These are phyloP conservation scores for Diplodia intermedia DNA, from an alignment of 2,329 filamentous ascomycete species.

Conservation along the genomic window DNA sequence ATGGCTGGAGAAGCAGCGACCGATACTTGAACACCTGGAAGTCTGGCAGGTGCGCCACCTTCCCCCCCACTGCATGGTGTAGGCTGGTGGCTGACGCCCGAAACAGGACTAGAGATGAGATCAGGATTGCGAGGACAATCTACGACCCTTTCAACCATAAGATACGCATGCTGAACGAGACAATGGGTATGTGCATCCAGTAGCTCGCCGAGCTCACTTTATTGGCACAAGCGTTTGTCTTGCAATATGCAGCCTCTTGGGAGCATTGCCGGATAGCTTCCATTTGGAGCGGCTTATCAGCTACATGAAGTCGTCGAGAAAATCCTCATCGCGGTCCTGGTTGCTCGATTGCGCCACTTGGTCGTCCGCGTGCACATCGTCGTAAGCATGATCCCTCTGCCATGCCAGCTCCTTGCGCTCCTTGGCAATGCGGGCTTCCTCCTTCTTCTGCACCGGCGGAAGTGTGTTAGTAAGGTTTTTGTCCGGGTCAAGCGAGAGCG, in stretches of 20 bases:
- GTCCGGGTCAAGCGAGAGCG: too few relatives aligned
- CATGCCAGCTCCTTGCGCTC: slow-evolving; percentile 89
- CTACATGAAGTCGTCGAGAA: slow-evolving; percentile 90
- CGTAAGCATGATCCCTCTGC: slow-evolving; percentile 98
- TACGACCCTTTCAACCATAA: slow-evolving; percentile 73
- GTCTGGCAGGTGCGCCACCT: slow-evolving; percentile 4
- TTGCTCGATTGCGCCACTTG: slow-evolving; percentile 81
- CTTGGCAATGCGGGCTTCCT: slow-evolving; percentile 74
- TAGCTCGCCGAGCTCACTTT: slow-evolving; percentile 1
- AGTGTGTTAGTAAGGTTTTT: background rate
- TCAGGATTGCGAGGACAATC: slow-evolving; percentile 41
- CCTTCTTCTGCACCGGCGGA: slow-evolving; percentile 66
- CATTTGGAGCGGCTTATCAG: background rate
- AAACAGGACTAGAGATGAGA: slow-evolving; percentile 2
- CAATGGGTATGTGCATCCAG: slow-evolving; percentile 67
- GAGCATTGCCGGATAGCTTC: background rate
- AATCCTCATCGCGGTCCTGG: slow-evolving; percentile 78
- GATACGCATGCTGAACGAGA: slow-evolving; percentile 75
- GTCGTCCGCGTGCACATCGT: slow-evolving; percentile 86
- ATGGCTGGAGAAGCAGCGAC: slow-evolving; percentile 17
- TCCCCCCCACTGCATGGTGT: background rate
- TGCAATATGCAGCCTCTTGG: background rate
- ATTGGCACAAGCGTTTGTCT: background rate
- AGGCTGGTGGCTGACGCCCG: background rate
- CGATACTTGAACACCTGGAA: slow-evolving; percentile 22